phyloP scores from a whole-genome alignment of 305 asterid genomes.

The Solanum hybrid region DNA sequence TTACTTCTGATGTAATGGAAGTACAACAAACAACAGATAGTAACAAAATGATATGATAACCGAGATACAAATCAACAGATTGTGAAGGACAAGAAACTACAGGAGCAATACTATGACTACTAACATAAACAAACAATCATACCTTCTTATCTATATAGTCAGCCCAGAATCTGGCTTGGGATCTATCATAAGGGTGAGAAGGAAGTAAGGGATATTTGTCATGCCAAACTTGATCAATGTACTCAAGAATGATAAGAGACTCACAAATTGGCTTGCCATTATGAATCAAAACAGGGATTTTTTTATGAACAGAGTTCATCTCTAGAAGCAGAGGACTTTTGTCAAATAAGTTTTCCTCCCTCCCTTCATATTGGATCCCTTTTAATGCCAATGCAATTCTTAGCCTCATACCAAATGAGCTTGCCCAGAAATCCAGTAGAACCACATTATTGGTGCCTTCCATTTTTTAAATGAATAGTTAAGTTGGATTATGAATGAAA shows the following conservation, averaged over 20 bases:
- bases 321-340: neutral
- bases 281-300: slow-evolving; percentile 4
- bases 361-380: neutral
- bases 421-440: slow-evolving; percentile 7
- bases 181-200: slow-evolving; percentile 1
- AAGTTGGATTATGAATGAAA: neutral
- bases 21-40: neutral
- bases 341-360: neutral
- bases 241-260: slow-evolving; percentile 7
- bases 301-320: slow-evolving; percentile 5
- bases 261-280: slow-evolving; percentile 10
- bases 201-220: slow-evolving; percentile 1
- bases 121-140: neutral
- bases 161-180: slow-evolving; percentile 4
- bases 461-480: neutral
- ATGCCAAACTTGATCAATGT: slow-evolving; percentile 12
- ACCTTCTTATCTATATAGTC: slow-evolving; percentile 2
- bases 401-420: slow-evolving; percentile 7
- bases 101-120: neutral
- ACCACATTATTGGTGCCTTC: neutral
- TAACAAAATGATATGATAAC: neutral
- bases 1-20: rapidly evolving
- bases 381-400: slow-evolving; percentile 8
- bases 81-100: neutral
- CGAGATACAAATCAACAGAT: neutral